Base-by-base conservation (phyloP, 495 filamentous ascomycete genomes). In the Annulohypoxylon stygium region DNA sequence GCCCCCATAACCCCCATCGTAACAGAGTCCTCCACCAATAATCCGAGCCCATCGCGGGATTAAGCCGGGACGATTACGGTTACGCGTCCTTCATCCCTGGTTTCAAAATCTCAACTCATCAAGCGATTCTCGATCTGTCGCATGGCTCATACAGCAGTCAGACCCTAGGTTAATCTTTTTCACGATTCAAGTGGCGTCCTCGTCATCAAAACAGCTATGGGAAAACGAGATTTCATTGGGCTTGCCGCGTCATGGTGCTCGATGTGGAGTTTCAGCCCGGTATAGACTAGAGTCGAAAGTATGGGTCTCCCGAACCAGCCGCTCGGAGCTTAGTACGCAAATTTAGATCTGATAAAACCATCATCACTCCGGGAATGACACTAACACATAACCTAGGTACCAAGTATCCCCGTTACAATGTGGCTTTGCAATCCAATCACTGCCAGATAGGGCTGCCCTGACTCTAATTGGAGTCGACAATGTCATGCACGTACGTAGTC, bases 251-350 rank as follows among this genome's bases (percentile, higher is more conserved):
- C 34, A 60, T 60, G 34, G 37, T 60, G 18, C 37, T 39, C 10
- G 26, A 60, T 43, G 57, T 60, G 57, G 57, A 43, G 57, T 60
- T 60, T 60, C 57, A 60, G 57, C 20, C 57, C 36, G 57, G 34
- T 18, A 18, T 12, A 26, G 43, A 60, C 20, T 60, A 43, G 57
- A 41, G 36, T 25, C 12, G 36, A 23, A 43, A n/a, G 36, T 43
- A 41, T 60, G 54, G 54, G 18, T 18, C 36, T 43, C 25, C 57
- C 57, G 57, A 60, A 8, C 37, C 57, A 37, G 36, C 37, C 36
- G 36, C 36, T 18, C 57, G 54, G 36, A 26, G 18, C 37, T 11
- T 60, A 4, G 57, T 16, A 18, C 9, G 36, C 12, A 43, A 60
- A 9, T 14, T 43, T 60, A 37, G 57, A 25, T 41, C 57, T 60